These are phyloP conservation scores for Pythium scleroteichum DNA, from an alignment of 352 stramenopile genomes.

Conservation along the genomic window DNA sequence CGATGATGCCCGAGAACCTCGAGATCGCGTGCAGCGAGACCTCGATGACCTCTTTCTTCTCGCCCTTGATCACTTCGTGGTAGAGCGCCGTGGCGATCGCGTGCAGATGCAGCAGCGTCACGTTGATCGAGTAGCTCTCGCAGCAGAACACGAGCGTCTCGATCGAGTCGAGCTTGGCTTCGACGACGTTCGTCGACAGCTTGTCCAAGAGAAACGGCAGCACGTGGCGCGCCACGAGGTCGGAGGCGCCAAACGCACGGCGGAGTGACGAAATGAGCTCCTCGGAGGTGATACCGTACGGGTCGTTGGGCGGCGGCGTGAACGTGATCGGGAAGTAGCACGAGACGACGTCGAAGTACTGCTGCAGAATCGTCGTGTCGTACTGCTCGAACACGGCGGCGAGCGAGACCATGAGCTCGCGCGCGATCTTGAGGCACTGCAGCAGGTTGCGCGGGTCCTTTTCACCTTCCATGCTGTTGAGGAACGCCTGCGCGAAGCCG, in stretches of 20 bases:
- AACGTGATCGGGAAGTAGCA: conserved; percentile 94
- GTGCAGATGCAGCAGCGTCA: conserved; percentile 72
- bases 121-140: conserved; percentile 78
- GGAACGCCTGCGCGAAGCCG: conserved; percentile 71
- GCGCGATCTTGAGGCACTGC: conserved; percentile 74
- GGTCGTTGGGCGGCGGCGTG: conserved; percentile 87
- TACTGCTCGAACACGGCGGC: conserved; percentile 61
- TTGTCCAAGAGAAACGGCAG: conserved; percentile 90
- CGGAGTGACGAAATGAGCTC: conserved; percentile 80
- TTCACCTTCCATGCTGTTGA: conserved; percentile 87
- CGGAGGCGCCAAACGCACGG: conserved; percentile 72
- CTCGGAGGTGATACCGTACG: conserved; percentile 90
- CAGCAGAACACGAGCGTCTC: conserved; percentile 85
- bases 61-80: conserved; percentile 81
- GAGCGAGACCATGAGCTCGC: conserved; percentile 58
- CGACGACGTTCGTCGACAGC: conserved; percentile 67
- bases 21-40: conserved; percentile 63
- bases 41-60: conserved; percentile 81
- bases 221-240: conserved; percentile 76
- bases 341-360: conserved; percentile 90
- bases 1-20: conserved; percentile 62
- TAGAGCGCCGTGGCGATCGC: conserved; percentile 69
- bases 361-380: conserved; percentile 71
- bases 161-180: conserved; percentile 81
- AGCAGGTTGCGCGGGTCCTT: conserved; percentile 89